Evolutionary conservation across 768 basidiomycete genomes (phyloP), one percentile per base, ranked within the genome.

Genomic region (Xerocomellus amylosporus): DNA sequence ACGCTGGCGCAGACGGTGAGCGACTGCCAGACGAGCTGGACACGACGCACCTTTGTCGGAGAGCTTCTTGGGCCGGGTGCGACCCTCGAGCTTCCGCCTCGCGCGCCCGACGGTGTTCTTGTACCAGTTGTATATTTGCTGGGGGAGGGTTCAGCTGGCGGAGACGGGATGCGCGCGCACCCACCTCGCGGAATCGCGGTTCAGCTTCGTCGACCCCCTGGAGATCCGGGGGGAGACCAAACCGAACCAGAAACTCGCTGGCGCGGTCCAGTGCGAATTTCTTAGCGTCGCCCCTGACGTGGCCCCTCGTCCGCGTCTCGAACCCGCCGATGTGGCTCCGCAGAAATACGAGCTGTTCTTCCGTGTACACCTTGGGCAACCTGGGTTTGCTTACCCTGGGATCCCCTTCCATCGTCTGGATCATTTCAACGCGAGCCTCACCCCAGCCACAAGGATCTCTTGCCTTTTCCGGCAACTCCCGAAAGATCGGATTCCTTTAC

Each of bases 71-170:
- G 81, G 75, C 41, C 81, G 73, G 1, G 80, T 77, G 26, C 79
- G 73, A 7, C 82, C 82, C 56, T 83, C 83, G 42, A 79, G 70
- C 64, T 83, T 83, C 44, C 83, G 74, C 50, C 83, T 74, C 8
- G 79, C 81, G 31, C 84, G 75, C 7, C 84, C 84, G 51, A 83
- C 79, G 17, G 84, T 84, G 66, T 86, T 86, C 71, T 86, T 86
- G 71, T 83, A 86, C 84, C 84, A 86, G 61, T 85, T 85, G 73
- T 86, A 86, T 53, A 86, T 83, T 79, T 84, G 83, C 83, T 85
- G 36, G 5, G 9, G 4, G 24, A 34, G 28, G 19, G 24, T 43
- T 43, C 6, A 31, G 59, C 20, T 1, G 28, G 4, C 2, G 19
- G 19, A 22, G 34, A 13, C 22, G 2, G 28, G 31, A 17, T 22